Evolutionary conservation across 768 basidiomycete genomes (phyloP).

Genomic region (Gloeophyllum trabeum): DNA sequence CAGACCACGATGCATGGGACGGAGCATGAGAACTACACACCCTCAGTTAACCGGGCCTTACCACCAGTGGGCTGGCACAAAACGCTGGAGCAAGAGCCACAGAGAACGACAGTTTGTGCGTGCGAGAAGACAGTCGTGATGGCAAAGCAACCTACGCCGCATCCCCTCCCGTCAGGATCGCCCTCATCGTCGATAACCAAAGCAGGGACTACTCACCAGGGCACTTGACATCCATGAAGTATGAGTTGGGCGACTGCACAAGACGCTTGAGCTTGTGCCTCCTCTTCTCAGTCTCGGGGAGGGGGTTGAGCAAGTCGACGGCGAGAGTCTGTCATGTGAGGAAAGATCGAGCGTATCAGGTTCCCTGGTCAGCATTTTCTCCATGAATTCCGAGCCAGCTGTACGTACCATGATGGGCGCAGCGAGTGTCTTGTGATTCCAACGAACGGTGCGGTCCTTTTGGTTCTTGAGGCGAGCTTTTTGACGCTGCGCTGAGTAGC

Average conservation of each 20-base stretch:
- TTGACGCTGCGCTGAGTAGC: background rate
- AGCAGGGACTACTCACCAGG: slow-evolving; percentile 47
- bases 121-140: slow-evolving; percentile 99
- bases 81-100: slow-evolving; percentile 85
- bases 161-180: background rate
- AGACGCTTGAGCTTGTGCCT: slow-evolving; percentile 99
- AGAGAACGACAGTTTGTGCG: slow-evolving; percentile 94
- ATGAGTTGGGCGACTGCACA: slow-evolving; percentile 96
- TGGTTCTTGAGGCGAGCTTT: background rate
- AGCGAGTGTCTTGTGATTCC: background rate
- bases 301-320: slow-evolving; percentile 95
- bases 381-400: background rate
- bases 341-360: background rate
- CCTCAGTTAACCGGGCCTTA: slow-evolving; percentile 95
- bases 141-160: slow-evolving; percentile 67
- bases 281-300: slow-evolving; percentile 72
- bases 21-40: slow-evolving; percentile 33
- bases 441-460: background rate
- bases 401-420: background rate
- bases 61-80: slow-evolving; percentile 98
- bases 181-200: background rate
- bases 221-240: slow-evolving; percentile 99
- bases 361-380: background rate
- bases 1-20: slow-evolving; percentile 4
- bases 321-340: slow-evolving; percentile 66